These are phyloP conservation scores for Stemphylium vesicarium DNA, from an alignment of 2,329 filamentous ascomycete genomes.

Conservation along the genomic window DNA sequence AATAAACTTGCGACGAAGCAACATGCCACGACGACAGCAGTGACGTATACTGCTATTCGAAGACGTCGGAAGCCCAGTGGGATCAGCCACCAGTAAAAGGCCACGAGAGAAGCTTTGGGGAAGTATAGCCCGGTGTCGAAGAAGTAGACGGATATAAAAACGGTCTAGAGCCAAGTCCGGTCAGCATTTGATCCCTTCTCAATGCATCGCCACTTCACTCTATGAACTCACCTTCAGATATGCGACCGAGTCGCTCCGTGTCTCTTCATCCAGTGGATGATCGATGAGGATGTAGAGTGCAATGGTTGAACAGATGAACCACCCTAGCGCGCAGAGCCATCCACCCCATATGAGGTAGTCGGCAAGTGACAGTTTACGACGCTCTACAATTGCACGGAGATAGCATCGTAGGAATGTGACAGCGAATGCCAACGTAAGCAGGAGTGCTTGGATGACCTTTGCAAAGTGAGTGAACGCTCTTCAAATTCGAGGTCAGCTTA, in stretches of 20 bases:
- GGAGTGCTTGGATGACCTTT: slow-evolving; percentile 21
- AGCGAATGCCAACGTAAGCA: slow-evolving; percentile 22
- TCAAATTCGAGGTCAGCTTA: background rate
- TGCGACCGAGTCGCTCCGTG: slow-evolving; percentile 22
- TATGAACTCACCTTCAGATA: slow-evolving; percentile 19
- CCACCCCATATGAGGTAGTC: slow-evolving; percentile 32
- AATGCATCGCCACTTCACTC: background rate
- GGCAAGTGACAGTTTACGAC: slow-evolving; percentile 19
- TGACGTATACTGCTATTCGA: slow-evolving; percentile 22
- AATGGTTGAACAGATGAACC: slow-evolving; percentile 22
- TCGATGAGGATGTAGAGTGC: slow-evolving; percentile 24
- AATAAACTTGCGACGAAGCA: slow-evolving; percentile 22
- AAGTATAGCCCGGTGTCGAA: slow-evolving; percentile 33
- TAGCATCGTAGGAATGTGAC: slow-evolving; percentile 27
- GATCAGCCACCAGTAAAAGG: slow-evolving; percentile 37
- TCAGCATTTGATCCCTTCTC: background rate
- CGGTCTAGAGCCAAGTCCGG: slow-evolving; percentile 11
- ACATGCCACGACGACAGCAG: slow-evolving; percentile 11
- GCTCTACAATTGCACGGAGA: slow-evolving; percentile 21
- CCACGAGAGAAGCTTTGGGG: slow-evolving; percentile 26
- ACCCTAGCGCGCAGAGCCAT: slow-evolving; percentile 27
- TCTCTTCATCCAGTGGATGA: slow-evolving; percentile 23
- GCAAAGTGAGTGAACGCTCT: background rate
- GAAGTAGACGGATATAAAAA: slow-evolving; percentile 26
- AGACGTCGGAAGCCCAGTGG: slow-evolving; percentile 25